Evolutionary conservation across 2,329 filamentous ascomycete species (phyloP).

Genomic region (Fusarium sororula): DNA sequence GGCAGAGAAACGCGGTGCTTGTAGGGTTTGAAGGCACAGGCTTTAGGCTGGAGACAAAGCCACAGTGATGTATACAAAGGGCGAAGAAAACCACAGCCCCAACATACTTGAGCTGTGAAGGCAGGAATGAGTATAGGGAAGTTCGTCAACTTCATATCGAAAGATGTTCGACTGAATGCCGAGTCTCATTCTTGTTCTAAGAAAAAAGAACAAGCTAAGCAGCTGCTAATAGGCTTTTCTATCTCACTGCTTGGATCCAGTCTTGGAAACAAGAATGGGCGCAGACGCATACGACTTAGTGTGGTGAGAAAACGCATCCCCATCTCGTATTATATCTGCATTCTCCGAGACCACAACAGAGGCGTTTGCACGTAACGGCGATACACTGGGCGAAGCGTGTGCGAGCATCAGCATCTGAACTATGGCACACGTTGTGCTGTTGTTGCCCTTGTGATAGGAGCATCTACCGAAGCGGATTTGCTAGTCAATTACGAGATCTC

Average conservation of each 20-base stretch:
- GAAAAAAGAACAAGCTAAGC: not conserved
- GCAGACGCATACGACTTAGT: not conserved
- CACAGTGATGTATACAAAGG: not conserved
- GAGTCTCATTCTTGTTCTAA: constrained; percentile 20
- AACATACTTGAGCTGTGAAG: constrained; percentile 49
- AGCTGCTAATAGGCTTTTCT: not conserved
- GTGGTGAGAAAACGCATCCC: not conserved
- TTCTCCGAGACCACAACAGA: constrained; percentile 6
- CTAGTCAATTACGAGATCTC: constrained; percentile 4
- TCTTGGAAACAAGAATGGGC: not conserved
- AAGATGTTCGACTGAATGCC: not conserved
- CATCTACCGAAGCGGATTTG: constrained; percentile 29
- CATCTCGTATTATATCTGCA: constrained; percentile 25
- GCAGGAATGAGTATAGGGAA: constrained; percentile 51
- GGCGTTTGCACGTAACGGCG: not conserved
- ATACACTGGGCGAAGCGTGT: not conserved
- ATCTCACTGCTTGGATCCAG: not conserved
- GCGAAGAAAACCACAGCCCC: not conserved
- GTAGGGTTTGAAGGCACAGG: not conserved
- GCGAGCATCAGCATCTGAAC: not conserved
- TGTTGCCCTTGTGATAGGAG: not conserved
- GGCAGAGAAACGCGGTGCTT: not conserved
- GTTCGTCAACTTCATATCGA: constrained; percentile 45
- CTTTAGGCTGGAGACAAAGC: not conserved
- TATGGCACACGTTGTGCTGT: constrained; percentile 1